phyloP scores from a whole-genome alignment of 75 land plant species.

The Chamaecyparis obtusa region DNA sequence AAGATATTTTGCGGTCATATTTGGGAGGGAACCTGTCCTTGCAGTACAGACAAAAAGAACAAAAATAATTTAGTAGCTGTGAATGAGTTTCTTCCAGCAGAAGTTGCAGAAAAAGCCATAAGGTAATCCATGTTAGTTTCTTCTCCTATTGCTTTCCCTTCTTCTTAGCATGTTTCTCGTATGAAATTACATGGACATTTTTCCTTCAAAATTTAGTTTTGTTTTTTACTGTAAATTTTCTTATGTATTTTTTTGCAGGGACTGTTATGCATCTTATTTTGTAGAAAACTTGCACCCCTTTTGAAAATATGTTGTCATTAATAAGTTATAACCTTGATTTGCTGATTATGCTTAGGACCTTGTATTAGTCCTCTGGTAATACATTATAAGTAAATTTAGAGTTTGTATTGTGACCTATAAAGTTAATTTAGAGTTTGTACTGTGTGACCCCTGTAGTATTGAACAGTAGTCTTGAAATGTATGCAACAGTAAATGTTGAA shows the following conservation, averaged over 20 bases:
- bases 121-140: conserved; percentile 48
- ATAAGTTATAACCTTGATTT: background rate
- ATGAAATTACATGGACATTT: background rate
- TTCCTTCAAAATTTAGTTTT: background rate
- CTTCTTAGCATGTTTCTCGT: background rate
- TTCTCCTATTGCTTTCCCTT: background rate
- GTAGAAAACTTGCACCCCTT: conserved; percentile 67
- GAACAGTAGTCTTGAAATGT: background rate
- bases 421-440: background rate
- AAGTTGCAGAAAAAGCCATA: conserved; percentile 43
- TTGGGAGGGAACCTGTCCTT: background rate
- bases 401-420: background rate
- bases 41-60: conserved; percentile 40
- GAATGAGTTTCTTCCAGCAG: conserved; percentile 45
- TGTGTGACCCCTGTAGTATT: background rate
- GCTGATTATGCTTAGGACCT: background rate
- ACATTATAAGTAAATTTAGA: background rate
- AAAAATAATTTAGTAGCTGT: conserved; percentile 50
- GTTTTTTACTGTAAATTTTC: background rate
- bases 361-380: too few species aligned
- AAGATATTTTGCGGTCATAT: background rate
- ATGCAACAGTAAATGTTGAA: background rate
- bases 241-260: conserved; percentile 30
- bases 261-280: conserved; percentile 40
- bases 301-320: background rate